Evolutionary conservation across 2,329 filamentous ascomycete species (phyloP), one percentile per base, ranked within the genome.

Genomic region (Clonostachys solani): DNA sequence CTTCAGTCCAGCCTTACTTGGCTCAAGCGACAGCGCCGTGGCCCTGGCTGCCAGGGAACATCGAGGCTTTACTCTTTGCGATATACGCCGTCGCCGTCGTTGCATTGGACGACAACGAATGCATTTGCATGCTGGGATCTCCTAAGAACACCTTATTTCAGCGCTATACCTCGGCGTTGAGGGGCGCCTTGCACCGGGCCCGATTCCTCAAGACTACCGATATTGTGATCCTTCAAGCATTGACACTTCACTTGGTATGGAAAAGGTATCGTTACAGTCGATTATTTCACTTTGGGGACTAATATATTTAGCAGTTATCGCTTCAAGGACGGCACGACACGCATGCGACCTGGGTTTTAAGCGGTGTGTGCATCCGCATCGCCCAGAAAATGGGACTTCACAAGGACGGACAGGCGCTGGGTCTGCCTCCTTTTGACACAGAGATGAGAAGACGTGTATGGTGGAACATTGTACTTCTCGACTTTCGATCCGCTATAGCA

Each of bases 381-480:
- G 83, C 81, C 2, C 79, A 85, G 57, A 83, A 83, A 57, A 83
- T 87, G 73, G 84, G 83, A 1, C 71, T 86, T 43, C 81, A 86
- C 50, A 73, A 78, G 12, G 83, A 87, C 49, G 82, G 81, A 34
- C 73, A 77, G 49, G 60, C 65, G 16, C 66, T 83, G 6, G 75
- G 75, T 2, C 66, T 86, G 3, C 69, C 75, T 0, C 79, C 81
- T 0, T 84, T 85, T 53, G 82, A 87, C 55, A 78, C 77, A 3
- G 82, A 87, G 57, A 86, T 86, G 72, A 74, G 83, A n/a, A 69
- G 83, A 40, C 72, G 83, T 6, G 69, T 86, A 17, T 87, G 83
- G 83, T 84, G 81, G 81, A 75, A 81, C 56, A 74, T 86, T 29
- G 69, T 81, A 43, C 66, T 83, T 47, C 68, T 80, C 45, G 81